phyloP scores from a whole-genome alignment of 2,329 filamentous ascomycete species.

The Phialophora macrospora region DNA sequence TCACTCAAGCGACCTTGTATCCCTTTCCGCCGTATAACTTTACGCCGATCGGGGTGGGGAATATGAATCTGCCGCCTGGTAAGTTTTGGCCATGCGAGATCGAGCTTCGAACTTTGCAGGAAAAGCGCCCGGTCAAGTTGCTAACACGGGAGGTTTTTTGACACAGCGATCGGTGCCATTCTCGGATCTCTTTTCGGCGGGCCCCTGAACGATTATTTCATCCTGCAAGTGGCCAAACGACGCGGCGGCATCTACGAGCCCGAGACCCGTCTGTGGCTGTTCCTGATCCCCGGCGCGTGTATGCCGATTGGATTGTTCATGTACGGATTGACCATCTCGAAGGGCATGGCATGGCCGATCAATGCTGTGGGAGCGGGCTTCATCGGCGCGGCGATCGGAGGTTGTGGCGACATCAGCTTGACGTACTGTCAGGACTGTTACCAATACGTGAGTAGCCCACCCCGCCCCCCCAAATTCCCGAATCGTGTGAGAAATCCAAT shows the following conservation, averaged over 20 bases:
- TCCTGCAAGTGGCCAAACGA: slow-evolving; percentile 50
- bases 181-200: slow-evolving; percentile 51
- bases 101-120: neutral
- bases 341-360: slow-evolving; percentile 43
- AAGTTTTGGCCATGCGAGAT: neutral
- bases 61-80: slow-evolving; percentile 42
- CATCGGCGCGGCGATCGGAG: slow-evolving; percentile 44
- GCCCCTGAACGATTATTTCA: slow-evolving; percentile 47
- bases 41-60: slow-evolving; percentile 43
- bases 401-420: slow-evolving; percentile 39
- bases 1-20: slow-evolving; percentile 46
- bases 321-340: slow-evolving; percentile 47
- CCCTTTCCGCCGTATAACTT: slow-evolving; percentile 45
- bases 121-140: too few species aligned
- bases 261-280: slow-evolving; percentile 54
- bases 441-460: slow-evolving; percentile 41
- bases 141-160: neutral
- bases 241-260: slow-evolving; percentile 57
- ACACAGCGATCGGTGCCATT: slow-evolving; percentile 47
- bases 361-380: slow-evolving; percentile 44
- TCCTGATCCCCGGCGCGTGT: slow-evolving; percentile 43
- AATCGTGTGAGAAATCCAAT: slow-evolving; percentile 7
- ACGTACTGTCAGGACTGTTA: slow-evolving; percentile 44
- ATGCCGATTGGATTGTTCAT: slow-evolving; percentile 46
- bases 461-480: too few species aligned